Base-by-base conservation (phyloP, 1,284 basidiomycete genomes). In the Pascua guehoae region DNA sequence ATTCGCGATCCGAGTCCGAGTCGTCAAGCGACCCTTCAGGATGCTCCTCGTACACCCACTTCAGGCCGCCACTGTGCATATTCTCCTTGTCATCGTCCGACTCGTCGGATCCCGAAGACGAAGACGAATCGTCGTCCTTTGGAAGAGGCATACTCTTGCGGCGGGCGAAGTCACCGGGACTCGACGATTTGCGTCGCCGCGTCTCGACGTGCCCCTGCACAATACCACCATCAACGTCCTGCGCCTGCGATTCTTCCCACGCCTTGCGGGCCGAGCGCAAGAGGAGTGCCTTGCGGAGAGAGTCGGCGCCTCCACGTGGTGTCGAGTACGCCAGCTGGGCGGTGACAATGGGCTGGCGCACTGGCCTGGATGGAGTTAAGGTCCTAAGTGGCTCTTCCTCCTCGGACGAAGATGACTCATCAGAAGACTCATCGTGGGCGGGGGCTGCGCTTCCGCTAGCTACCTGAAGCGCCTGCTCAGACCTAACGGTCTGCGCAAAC, bases 201-300 rank as follows among this genome's bases (percentile, higher is more conserved):
- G 60, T 59, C 45, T 69, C 66, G 7, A 71, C 60, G 39, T 61
- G 56, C 3, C 67, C 69, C 10, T 60, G 54, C 40, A 66, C 65
- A 24, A 74, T 67, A 2, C 70, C 72, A 36, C 66, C 68, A 16
- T 72, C 72, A 12, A 72, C 54, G 16, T 68, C 68, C 36, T 61
- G 54, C 11, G 60, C 51, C 11, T 62, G 60, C 12, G 67, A 62
- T 38, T 68, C 64, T 49, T 75, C 66, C 71, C 71, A 72, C 5
- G 66, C 67, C 57, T 73, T 75, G 15, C 74, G 63, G 0, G 73
- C 74, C 0, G 73, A 74, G 4, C 70, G 66, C 8, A 76, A 62
- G 5, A 77, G 63, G 2, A 76, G 61, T 2, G 69, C 63, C 49
- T 73, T 70, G 47, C 73, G 66, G 5, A 77, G 64, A 1, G 73